Conservation (phyloP, 192 early-diverging fungal species). For the Rhizophagus sp. region DNA sequence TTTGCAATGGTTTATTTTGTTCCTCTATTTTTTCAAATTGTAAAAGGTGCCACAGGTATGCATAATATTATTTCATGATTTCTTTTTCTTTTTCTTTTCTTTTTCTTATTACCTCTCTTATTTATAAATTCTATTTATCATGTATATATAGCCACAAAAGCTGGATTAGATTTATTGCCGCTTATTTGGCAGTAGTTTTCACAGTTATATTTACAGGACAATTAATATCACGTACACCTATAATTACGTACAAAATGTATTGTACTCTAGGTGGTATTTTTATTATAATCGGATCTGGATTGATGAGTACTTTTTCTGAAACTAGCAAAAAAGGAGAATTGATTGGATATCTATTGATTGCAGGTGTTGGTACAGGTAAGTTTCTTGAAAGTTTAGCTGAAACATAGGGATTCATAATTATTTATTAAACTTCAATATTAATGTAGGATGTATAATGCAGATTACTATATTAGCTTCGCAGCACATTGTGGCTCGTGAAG, state of each 20-base stretch:
- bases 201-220: slow-evolving; percentile 65
- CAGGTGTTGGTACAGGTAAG: slow-evolving; percentile 73
- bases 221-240: slow-evolving; percentile 56
- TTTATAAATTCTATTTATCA: slow-evolving; percentile 21
- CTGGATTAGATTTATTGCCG: slow-evolving; percentile 76
- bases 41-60: slow-evolving; percentile 50
- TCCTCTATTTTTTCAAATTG: slow-evolving; percentile 73
- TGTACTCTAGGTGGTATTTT: slow-evolving; percentile 65
- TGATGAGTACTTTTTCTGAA: slow-evolving; percentile 55
- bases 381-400: background rate
- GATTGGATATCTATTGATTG: slow-evolving; percentile 64
- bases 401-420: background rate
- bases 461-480: slow-evolving; percentile 70
- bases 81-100: background rate
- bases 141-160: slow-evolving; percentile 51
- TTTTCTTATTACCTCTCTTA: background rate
- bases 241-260: slow-evolving; percentile 54
- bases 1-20: slow-evolving; percentile 68
- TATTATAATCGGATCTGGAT: slow-evolving; percentile 56
- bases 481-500: slow-evolving; percentile 52
- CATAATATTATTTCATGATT: background rate
- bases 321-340: slow-evolving; percentile 47
- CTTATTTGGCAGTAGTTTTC: slow-evolving; percentile 70
- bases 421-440: background rate
- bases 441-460: slow-evolving; percentile 55